Evolutionary conservation across 2,329 filamentous ascomycete species (phyloP).

Genomic region (Pezizomycotina sp.): DNA sequence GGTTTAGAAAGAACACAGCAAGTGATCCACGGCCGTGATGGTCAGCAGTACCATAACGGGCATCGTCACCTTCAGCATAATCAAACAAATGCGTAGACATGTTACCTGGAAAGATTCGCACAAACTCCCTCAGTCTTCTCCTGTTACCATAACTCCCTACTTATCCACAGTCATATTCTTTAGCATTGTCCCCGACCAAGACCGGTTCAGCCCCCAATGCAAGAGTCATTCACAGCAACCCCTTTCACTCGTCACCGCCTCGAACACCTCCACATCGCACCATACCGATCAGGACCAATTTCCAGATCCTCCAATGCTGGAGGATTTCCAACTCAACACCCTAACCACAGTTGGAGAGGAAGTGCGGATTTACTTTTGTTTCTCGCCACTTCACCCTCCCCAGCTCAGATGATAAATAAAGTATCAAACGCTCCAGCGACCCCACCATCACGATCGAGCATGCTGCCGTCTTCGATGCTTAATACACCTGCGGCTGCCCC

Average conservation of each 20-base stretch:
- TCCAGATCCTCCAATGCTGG: conserved; percentile 59
- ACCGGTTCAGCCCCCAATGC: conserved; percentile 10
- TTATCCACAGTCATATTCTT: conserved; percentile 2
- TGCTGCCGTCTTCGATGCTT: conserved; percentile 71
- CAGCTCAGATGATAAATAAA: conserved; percentile 35
- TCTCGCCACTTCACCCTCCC: conserved; percentile 79
- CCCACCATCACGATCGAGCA: conserved; percentile 41
- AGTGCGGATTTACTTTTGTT: conserved; percentile 68
- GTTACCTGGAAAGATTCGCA: conserved; percentile 21
- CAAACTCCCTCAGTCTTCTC: conserved; percentile 23
- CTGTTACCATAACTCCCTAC: conserved; percentile 19
- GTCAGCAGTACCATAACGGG: conserved; percentile 13
- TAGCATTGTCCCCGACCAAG: too few species aligned
- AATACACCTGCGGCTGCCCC: conserved; percentile 57
- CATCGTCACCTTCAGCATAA: conserved; percentile 12
- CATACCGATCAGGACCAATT: conserved; percentile 53
- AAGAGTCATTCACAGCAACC: conserved; percentile 34
- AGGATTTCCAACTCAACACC: conserved; percentile 40
- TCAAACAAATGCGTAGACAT: conserved; percentile 11
- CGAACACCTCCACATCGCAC: conserved; percentile 49
- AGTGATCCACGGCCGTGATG: conserved; percentile 18
- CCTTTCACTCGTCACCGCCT: conserved; percentile 50
- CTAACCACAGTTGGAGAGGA: conserved; percentile 43
- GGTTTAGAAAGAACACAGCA: conserved; percentile 18
- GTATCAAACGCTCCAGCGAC: conserved; percentile 30